These are phyloP conservation scores for Calonectria henricotiae DNA, from an alignment of 2,329 filamentous ascomycete species.

Conservation along the genomic window DNA sequence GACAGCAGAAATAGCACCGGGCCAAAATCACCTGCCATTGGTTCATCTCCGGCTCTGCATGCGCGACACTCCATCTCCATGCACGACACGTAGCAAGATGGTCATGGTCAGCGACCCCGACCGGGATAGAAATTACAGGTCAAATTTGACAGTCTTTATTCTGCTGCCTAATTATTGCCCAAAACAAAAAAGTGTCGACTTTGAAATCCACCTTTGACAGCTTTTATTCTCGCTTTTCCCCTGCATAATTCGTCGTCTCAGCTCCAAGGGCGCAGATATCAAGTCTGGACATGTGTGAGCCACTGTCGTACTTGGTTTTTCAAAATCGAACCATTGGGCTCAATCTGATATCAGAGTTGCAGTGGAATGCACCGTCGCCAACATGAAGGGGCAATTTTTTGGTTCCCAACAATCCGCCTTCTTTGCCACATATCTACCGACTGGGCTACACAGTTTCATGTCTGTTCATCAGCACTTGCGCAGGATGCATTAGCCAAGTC, in stretches of 20 bases:
- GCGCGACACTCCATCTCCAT: neutral
- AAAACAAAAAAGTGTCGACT: neutral
- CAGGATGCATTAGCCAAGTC: too few species aligned
- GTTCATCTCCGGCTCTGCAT: neutral
- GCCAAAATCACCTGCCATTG: constrained; percentile 3
- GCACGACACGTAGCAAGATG: constrained; percentile 5
- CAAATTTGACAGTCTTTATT: neutral
- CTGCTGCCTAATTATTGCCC: neutral
- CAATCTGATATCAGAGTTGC: neutral
- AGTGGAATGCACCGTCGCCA: neutral
- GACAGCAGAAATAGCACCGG: constrained; percentile 6
- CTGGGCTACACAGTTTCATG: too few species aligned
- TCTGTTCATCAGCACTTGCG: too few species aligned
- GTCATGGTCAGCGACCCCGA: neutral
- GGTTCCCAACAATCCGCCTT: too few species aligned
- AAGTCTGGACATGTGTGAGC: neutral
- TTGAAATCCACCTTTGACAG: neutral
- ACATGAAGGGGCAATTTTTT: neutral
- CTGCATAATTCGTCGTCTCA: neutral
- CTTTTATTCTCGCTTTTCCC: neutral
- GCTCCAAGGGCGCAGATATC: neutral
- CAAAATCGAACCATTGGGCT: neutral
- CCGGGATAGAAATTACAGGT: neutral
- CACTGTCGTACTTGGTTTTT: neutral
- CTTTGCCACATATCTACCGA: too few species aligned